These are phyloP conservation scores for Thielaviopsis punctulata DNA, from an alignment of 2,329 filamentous ascomycete genomes.

Conservation along the genomic window DNA sequence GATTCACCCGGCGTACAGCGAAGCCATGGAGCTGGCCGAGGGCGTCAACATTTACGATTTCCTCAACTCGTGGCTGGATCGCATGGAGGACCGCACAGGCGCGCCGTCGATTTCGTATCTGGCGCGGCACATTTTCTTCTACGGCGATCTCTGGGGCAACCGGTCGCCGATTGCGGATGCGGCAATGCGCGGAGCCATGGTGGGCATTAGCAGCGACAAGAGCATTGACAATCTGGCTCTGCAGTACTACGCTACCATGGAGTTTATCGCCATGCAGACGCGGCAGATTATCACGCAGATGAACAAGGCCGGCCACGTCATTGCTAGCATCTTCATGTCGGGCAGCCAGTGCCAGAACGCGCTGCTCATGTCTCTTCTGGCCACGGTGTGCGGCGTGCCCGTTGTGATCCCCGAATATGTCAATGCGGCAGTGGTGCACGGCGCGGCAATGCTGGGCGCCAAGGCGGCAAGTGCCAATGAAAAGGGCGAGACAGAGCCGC, in stretches of 20 bases:
- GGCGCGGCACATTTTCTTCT: constrained; percentile 92
- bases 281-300: constrained; percentile 88
- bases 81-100: constrained; percentile 49
- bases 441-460: constrained; percentile 94
- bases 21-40: constrained; percentile 60
- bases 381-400: constrained; percentile 79
- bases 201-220: constrained; percentile 77
- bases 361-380: constrained; percentile 78
- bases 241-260: constrained; percentile 90
- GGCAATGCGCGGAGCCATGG: constrained; percentile 77
- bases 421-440: constrained; percentile 87
- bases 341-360: constrained; percentile 94
- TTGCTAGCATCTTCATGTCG: constrained; percentile 95
- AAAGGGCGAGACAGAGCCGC: constrained; percentile 52
- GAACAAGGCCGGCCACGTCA: constrained; percentile 76
- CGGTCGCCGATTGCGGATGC: constrained; percentile 84
- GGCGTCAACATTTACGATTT: constrained; percentile 90
- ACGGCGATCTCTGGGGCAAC: constrained; percentile 94
- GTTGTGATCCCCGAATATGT: constrained; percentile 89
- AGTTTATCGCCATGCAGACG: constrained; percentile 95
- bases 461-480: constrained; percentile 78
- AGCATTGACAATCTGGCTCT: constrained; percentile 73
- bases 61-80: constrained; percentile 70
- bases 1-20: constrained; percentile 78
- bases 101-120: constrained; percentile 73